A percentile compares a stretch with the other conserved stretches of the same genome.
Conservation (phyloP, 805 yeast genomes). For the Kregervanrija pseudodelftensis region DNA sequence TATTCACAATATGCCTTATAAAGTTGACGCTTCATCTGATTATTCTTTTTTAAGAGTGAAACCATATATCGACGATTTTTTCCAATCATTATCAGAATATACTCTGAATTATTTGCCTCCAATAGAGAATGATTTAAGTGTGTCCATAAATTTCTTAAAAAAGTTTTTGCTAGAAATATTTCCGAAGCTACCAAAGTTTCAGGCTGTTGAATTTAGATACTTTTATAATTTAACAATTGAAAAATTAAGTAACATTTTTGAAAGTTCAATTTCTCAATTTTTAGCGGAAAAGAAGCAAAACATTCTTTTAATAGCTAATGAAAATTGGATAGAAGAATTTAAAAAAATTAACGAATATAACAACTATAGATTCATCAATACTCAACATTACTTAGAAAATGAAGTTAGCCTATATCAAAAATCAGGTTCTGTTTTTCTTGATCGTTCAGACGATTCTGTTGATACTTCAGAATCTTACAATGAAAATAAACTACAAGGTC, state of each 20-base stretch:
- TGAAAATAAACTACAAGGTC: conserved; percentile 18
- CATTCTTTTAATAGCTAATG: conserved; percentile 25
- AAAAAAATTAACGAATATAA: conserved; percentile 25
- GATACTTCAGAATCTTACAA: conserved; percentile 3
- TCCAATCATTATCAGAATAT: conserved; percentile 66
- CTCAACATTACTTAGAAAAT: conserved; percentile 18
- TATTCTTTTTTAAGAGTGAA: conserved; percentile 72
- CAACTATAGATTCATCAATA: conserved; percentile 20
- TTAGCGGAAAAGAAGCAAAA: conserved; percentile 27
- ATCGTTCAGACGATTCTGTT: neutral
- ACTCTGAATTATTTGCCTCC: conserved; percentile 70
- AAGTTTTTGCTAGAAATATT: conserved; percentile 49
- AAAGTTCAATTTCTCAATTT: conserved; percentile 20
- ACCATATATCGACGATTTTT: conserved; percentile 59
- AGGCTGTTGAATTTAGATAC: conserved; percentile 47
- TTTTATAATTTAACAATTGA: conserved; percentile 29
- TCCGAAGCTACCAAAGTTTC: conserved; percentile 60
- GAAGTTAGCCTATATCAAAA: conserved; percentile 23
- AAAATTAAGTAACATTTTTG: conserved; percentile 26
- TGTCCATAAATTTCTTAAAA: conserved; percentile 56
- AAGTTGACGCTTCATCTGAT: conserved; percentile 65
- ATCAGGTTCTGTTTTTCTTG: conserved; percentile 15
- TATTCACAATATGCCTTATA: conserved; percentile 55
- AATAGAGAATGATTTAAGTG: conserved; percentile 44
- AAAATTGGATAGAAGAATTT: conserved; percentile 25